These are phyloP conservation scores for Candida sphagnicola DNA, from an alignment of 805 yeast genomes.

Conservation along the genomic window DNA sequence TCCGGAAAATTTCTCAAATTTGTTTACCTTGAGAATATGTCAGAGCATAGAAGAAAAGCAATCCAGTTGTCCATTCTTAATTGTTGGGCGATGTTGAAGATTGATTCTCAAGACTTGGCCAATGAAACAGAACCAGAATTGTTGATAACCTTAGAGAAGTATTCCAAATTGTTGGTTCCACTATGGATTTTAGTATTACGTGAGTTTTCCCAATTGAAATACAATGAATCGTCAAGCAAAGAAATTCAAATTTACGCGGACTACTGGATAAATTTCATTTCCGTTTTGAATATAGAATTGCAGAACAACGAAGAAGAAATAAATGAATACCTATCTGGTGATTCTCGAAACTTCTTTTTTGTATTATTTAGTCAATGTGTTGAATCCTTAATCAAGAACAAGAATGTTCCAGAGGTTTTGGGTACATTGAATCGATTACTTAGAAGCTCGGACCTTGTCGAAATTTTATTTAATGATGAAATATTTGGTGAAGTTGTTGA, in stretches of 20 bases:
- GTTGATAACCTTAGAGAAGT: slow-evolving; percentile 47
- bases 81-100: slow-evolving; percentile 67
- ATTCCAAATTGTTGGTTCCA: slow-evolving; percentile 59
- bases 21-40: slow-evolving; percentile 50
- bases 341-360: slow-evolving; percentile 64
- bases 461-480: slow-evolving; percentile 58
- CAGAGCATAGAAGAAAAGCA: slow-evolving; percentile 44
- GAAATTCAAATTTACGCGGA: slow-evolving; percentile 48
- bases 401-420: slow-evolving; percentile 49
- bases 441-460: slow-evolving; percentile 51
- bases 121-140: slow-evolving; percentile 41
- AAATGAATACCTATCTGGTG: slow-evolving; percentile 44
- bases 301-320: slow-evolving; percentile 47
- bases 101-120: slow-evolving; percentile 15
- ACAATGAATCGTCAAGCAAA: slow-evolving; percentile 38
- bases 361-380: slow-evolving; percentile 81
- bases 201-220: slow-evolving; percentile 68
- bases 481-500: slow-evolving; percentile 75
- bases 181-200: slow-evolving; percentile 75
- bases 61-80: slow-evolving; percentile 59
- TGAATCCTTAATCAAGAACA: slow-evolving; percentile 57
- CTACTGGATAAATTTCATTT: slow-evolving; percentile 75
- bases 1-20: slow-evolving; percentile 42
- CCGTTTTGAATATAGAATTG: slow-evolving; percentile 66
- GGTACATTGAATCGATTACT: slow-evolving; percentile 46